These are phyloP conservation scores for Gracilaria domingensis DNA, from an alignment of 23 red algal species.

Conservation along the genomic window DNA sequence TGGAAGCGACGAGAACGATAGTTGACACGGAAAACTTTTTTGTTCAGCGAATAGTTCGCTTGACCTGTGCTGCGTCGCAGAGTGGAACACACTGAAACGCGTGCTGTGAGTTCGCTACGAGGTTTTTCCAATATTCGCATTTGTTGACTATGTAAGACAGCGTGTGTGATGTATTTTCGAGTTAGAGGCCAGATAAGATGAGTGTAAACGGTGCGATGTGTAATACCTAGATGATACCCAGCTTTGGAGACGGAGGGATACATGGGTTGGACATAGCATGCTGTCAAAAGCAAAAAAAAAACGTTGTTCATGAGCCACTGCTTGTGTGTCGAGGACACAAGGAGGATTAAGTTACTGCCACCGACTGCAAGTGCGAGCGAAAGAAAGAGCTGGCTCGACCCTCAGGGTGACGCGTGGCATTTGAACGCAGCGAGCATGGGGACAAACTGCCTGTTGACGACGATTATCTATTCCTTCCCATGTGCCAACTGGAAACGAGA, in stretches of 20 bases:
- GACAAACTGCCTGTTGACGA: neutral
- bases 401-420: neutral
- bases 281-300: neutral
- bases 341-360: neutral
- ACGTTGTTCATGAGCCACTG: neutral
- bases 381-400: neutral
- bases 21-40: neutral
- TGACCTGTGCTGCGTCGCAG: neutral
- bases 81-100: neutral
- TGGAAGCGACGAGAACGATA: slow-evolving; percentile 2
- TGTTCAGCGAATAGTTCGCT: neutral
- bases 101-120: neutral
- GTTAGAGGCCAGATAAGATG: slow-evolving; percentile 13
- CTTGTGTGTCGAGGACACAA: neutral
- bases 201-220: slow-evolving; percentile 7
- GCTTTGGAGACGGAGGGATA: neutral
- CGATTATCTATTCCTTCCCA: neutral
- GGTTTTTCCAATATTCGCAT: slow-evolving; percentile 17
- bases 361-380: neutral
- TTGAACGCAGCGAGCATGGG: neutral
- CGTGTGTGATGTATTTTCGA: slow-evolving; percentile 12
- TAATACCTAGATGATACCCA: neutral
- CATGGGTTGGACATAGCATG: neutral
- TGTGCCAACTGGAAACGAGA: neutral
- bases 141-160: neutral